A percentile compares a stretch with the other conserved stretches of the same genome.
These are phyloP conservation scores for Yamadazyma sp. DNA, from an alignment of 805 yeast genomes.

Conservation along the genomic window DNA sequence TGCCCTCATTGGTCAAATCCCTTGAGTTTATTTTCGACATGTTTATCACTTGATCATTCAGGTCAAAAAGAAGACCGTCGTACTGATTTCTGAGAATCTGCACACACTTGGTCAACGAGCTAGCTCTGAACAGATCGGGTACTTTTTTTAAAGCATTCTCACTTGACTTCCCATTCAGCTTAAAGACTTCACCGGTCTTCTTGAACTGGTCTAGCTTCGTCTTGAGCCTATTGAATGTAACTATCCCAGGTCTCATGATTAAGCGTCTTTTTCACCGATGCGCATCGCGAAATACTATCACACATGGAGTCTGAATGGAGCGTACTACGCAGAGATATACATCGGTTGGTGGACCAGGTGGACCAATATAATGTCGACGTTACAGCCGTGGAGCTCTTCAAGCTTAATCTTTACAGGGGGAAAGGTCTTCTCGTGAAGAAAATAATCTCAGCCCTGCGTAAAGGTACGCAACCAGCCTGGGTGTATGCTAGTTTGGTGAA, in stretches of 20 bases:
- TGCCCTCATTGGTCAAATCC: constrained; percentile 24
- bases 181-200: constrained; percentile 2
- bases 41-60: constrained; percentile 24
- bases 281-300: constrained; percentile 7
- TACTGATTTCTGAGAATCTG: constrained; percentile 29
- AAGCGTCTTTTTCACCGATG: constrained; percentile 6
- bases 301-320: constrained; percentile 2
- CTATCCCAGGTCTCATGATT: neutral
- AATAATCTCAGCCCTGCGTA: constrained; percentile 28
- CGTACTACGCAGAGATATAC: neutral
- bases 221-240: neutral
- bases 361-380: constrained; percentile 47
- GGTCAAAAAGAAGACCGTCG: constrained; percentile 27
- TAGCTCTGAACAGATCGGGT: constrained; percentile 10
- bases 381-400: constrained; percentile 50
- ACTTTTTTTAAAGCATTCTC: neutral
- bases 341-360: constrained; percentile 42
- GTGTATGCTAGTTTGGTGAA: constrained; percentile 59
- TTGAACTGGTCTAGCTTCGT: constrained; percentile 1
- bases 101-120: constrained; percentile 23
- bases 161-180: neutral
- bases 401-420: constrained; percentile 59
- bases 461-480: constrained; percentile 31
- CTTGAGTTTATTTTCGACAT: constrained; percentile 22
- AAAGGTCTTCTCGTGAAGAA: constrained; percentile 59